These are phyloP conservation scores for Penicillium digitatum DNA, from an alignment of 2,329 filamentous ascomycete species.

Conservation along the genomic window DNA sequence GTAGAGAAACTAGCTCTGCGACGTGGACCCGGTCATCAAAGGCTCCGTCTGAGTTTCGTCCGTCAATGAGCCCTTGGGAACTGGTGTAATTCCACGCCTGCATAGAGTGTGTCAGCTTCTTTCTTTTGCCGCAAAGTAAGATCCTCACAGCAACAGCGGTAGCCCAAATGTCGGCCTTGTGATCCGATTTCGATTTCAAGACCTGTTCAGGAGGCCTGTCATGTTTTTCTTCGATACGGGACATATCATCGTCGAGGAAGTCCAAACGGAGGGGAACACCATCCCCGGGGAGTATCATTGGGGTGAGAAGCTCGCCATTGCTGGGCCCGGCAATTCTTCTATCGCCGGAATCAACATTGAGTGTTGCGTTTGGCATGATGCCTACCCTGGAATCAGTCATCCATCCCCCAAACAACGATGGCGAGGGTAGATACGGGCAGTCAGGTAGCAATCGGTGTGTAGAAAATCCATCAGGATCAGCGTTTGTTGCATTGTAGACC, in stretches of 20 bases:
- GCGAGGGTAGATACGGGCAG: background rate
- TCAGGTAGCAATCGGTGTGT: conserved; percentile 3
- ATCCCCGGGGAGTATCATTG: background rate
- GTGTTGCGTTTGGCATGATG: background rate
- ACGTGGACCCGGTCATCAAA: conserved; percentile 23
- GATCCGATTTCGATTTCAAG: background rate
- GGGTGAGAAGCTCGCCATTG: background rate
- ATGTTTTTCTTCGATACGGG: background rate
- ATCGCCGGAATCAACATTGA: background rate
- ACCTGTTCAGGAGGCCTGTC: conserved; percentile 1
- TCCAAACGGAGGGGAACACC: background rate
- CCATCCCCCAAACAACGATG: background rate
- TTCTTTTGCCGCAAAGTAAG: too few relatives aligned
- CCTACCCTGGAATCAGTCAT: background rate
- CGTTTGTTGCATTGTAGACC: background rate
- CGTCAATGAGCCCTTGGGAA: conserved; percentile 7
- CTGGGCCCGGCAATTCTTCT: background rate
- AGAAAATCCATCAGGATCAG: conserved; percentile 3
- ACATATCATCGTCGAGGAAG: background rate
- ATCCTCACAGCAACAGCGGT: background rate
- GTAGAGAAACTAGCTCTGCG: conserved; percentile 23
- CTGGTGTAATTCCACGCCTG: conserved; percentile 6
- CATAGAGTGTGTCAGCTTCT: background rate
- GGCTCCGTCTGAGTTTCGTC: conserved; percentile 17
- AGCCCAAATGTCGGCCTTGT: background rate